Base-by-base conservation (phyloP, 192 early-diverging fungal genomes). In the Linnemannia elongata region DNA sequence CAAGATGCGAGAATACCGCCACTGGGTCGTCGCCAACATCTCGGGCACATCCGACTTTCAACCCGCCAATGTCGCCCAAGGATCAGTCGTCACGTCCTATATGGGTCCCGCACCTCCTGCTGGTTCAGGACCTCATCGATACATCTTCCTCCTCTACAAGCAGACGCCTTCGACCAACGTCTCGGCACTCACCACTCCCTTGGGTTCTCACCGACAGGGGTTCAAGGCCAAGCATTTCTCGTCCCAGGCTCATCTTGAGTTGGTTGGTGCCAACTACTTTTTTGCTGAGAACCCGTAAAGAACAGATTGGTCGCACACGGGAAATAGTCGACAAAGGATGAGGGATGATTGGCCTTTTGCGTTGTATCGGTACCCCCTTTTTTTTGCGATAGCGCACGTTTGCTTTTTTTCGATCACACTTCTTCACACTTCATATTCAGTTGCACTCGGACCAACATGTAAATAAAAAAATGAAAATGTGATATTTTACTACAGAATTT, bases 131-230 rank as follows among this genome's bases (percentile, higher is more conserved):
- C 79, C 83, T 44, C 93, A 94, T 81, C 90, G 93, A 6, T 93
- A 93, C 52, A 86, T 93, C 69, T 93, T 94, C 74, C 81, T 93
- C 18, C 74, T 93, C 18, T 94, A 90, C 82, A 90, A 91, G 27
- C 93, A 94, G 71, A 73, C 80, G 10, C 72, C 78, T 42, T 69
- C 80, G 4, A 63, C 75, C 20, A 74, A 90, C 44, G 41, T 76
- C 6, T 73, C 83, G 33, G 57, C 74, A 33, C 74, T 87, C 6
- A 69, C 89, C 69, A 77, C 55, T 27, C 80, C 70, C n/a, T 55
- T 81, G 30, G 72, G 63, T 17, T n/a, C 49, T 3, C 71, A 82
- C 0, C 81, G 90, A 13, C 39, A 70, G 13, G 22, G 54, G 1
- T 91, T 91, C 71, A 88, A 88, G 60, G 54, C 85, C 12, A 77